Evolutionary conservation across 1,139 yeast genomes (phyloP).

Genomic region (Chernovozyma aurita): DNA sequence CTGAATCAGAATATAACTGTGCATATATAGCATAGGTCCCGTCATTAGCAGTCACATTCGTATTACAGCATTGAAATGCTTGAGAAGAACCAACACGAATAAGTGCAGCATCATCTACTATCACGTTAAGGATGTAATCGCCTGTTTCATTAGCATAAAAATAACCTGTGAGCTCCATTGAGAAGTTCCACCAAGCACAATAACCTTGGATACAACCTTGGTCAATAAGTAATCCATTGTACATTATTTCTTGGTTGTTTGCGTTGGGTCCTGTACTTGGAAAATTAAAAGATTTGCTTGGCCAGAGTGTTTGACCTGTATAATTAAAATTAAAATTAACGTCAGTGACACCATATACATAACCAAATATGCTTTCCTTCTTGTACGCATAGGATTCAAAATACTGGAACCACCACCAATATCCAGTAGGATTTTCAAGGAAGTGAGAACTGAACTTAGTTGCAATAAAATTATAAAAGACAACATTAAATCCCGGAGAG

Average conservation of each 20-base stretch:
- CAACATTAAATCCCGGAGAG: too few relatives aligned
- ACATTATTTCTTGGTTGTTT: background rate
- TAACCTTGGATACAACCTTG: background rate
- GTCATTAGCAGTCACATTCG: slow-evolving; percentile 5
- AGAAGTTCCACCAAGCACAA: slow-evolving; percentile 13
- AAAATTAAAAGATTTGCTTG: background rate
- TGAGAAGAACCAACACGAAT: slow-evolving; percentile 17
- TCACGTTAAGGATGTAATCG: slow-evolving; percentile 14
- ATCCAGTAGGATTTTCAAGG: too few relatives aligned
- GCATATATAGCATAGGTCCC: slow-evolving; percentile 11
- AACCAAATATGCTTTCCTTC: background rate
- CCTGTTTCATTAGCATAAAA: slow-evolving; percentile 18
- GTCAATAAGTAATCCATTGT: background rate
- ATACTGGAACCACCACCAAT: too few relatives aligned
- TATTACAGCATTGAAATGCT: slow-evolving; percentile 23
- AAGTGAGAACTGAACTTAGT: too few relatives aligned
- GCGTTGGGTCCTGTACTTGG: background rate
- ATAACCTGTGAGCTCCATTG: slow-evolving; percentile 19
- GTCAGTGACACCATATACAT: slow-evolving; percentile 1
- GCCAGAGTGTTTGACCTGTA: background rate
- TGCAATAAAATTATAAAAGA: too few relatives aligned
- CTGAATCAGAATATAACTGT: slow-evolving; percentile 5
- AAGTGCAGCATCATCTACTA: slow-evolving; percentile 20
- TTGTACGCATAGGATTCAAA: too few relatives aligned
- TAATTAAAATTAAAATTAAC: too few relatives aligned